phyloP scores from a whole-genome alignment of 2,329 filamentous ascomycete species.

The Aspergillus jensenii region DNA sequence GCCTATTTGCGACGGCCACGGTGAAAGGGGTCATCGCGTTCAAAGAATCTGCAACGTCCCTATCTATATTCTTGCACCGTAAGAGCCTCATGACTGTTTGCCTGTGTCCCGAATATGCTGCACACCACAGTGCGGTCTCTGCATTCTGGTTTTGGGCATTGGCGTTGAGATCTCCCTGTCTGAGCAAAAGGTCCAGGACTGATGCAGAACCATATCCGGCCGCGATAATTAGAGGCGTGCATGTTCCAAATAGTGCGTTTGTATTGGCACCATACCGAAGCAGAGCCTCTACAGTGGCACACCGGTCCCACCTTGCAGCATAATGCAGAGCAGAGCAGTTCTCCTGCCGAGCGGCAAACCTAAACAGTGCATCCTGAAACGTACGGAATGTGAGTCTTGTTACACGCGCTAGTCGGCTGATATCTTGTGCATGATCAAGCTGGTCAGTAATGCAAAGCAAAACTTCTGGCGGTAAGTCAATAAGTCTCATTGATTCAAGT shows the following conservation, averaged over 20 bases:
- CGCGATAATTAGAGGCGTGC: conserved; percentile 3
- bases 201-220: background rate
- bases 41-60: background rate
- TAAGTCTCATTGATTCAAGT: too few species aligned
- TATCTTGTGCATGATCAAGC: background rate
- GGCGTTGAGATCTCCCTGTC: background rate
- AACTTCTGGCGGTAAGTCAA: background rate
- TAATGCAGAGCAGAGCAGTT: conserved; percentile 2
- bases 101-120: background rate
- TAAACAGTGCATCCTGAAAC: background rate
- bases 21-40: background rate
- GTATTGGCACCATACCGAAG: conserved; percentile 2
- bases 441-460: conserved; percentile 1
- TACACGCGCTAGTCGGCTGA: background rate
- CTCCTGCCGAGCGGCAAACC: background rate
- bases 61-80: background rate
- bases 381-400: background rate
- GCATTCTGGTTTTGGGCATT: conserved; percentile 1
- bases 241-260: background rate
- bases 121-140: conserved; percentile 1
- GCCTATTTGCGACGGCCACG: background rate
- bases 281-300: background rate
- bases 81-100: background rate
- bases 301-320: background rate
- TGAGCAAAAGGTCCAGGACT: conserved; percentile 1